Evolutionary conservation across 2,329 filamentous ascomycete genomes (phyloP), one percentile per base, ranked within the genome.

Genomic region (Endocalyx cinctus): DNA sequence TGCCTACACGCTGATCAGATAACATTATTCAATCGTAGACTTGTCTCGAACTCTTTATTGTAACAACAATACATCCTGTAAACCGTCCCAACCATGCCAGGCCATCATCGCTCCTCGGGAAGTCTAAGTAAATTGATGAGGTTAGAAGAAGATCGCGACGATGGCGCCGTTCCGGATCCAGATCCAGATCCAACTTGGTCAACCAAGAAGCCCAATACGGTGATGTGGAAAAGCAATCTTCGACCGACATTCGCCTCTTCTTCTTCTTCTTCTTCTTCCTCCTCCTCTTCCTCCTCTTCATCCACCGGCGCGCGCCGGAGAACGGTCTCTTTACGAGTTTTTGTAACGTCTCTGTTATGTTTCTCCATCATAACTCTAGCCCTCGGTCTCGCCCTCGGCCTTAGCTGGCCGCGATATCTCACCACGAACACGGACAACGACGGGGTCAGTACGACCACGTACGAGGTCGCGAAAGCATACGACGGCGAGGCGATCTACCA

Each of bases 331-430:
- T 27, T 49, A 18, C 37, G 42, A 27, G 28, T 47, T n/a, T 52
- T 50, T 25, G 18, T 50, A 17, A 16, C 36, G 12, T 40, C 41
- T 10, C 31, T 45, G 6, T 5, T 43, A 2, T 47, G 37, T 31
- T 48, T 52, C 27, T 45, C 34, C 19, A 22, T 48, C 30, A 25
- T 46, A 10, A 35, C 41, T 2, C 32, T 54, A 4, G 38, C 41
- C 1, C 32, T 55, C 5, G 47, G 47, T 1, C 26, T 54, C 8
- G 48, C 47, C 8, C 35, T 55, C 4, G 48, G 50, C 6, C 37
- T 52, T 11, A 41, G 44, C 7, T 40, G 31, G 33, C 25, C 32
- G 15, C 41, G 29, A 29, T 33, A 39, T n/a, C n/a, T n/a, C n/a
- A n/a, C n/a, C n/a, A n/a, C n/a, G n/a, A n/a, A n/a, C n/a, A n/a